Conservation (phyloP, 805 yeast genomes). For the Candida dajiaensis region DNA sequence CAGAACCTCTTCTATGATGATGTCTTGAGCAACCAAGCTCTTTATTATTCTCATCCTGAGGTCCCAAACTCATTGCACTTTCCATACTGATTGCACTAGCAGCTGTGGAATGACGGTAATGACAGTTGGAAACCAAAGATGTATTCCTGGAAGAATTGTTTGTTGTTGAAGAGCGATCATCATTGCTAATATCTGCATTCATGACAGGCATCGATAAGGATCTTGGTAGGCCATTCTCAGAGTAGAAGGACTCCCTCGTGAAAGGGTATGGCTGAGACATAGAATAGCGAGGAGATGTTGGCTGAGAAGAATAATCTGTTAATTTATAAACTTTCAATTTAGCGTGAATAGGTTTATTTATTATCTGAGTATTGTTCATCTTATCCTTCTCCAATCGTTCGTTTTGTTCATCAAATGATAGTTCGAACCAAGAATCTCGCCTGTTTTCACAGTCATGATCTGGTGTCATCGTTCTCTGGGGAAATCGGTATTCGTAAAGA, state of each 20-base stretch:
- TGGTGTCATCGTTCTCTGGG: not conserved
- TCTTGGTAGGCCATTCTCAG: not conserved
- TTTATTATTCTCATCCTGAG: not conserved
- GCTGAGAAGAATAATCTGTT: not conserved
- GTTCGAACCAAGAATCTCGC: not conserved
- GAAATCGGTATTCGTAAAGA: not conserved
- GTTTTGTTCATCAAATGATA: not conserved
- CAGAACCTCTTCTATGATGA: conserved; percentile 25
- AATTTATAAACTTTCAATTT: not conserved
- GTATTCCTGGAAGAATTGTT: not conserved
- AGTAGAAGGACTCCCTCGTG: not conserved
- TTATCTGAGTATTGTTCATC: not conserved
- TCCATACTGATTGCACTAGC: not conserved
- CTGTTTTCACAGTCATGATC: not conserved
- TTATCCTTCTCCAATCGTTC: not conserved
- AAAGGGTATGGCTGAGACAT: not conserved
- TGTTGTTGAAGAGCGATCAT: not conserved
- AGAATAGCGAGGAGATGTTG: not conserved
- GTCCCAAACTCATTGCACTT: not conserved
- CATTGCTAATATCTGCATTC: conserved; percentile 1
- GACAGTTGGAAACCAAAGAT: conserved; percentile 1
- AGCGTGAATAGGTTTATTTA: not conserved
- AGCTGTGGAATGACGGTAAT: not conserved
- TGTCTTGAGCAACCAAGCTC: conserved; percentile 17
- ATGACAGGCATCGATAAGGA: not conserved